These are phyloP conservation scores for Gorgonomyces haynaldii DNA, from an alignment of 192 early-diverging fungal species.

Conservation along the genomic window DNA sequence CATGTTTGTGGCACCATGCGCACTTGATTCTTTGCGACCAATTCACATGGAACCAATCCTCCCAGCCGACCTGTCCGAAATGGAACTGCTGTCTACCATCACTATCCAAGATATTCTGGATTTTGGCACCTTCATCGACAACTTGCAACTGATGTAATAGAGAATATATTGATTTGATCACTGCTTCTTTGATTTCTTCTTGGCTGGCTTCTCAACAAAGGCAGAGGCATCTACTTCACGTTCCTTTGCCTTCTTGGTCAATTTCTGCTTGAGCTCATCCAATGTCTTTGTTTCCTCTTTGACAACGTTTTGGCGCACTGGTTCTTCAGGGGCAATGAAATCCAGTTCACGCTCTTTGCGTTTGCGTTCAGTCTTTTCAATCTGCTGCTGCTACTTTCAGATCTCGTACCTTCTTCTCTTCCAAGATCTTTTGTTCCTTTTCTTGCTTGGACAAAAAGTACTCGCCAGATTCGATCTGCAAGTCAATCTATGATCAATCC, in stretches of 20 bases:
- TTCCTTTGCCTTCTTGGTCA: conserved; percentile 27
- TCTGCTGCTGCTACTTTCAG: conserved; percentile 34
- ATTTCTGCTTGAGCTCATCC: conserved; percentile 31
- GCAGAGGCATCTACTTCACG: conserved; percentile 2
- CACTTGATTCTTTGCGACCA: too few species aligned
- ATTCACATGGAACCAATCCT: too few species aligned
- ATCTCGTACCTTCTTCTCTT: conserved; percentile 54
- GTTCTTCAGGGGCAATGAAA: conserved; percentile 71
- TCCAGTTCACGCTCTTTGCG: conserved; percentile 63
- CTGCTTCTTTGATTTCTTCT: conserved; percentile 19
- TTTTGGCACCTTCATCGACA: too few species aligned
- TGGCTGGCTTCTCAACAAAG: conserved; percentile 17
- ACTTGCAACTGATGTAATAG: too few species aligned
- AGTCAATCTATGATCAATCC: conserved; percentile 47
- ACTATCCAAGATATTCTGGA: too few species aligned
- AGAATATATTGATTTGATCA: too few species aligned
- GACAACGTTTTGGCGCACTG: neutral
- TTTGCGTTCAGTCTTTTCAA: conserved; percentile 54
- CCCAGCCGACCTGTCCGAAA: too few species aligned
- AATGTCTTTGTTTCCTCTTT: conserved; percentile 6
- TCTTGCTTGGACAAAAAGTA: conserved; percentile 67
- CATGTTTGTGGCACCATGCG: too few species aligned
- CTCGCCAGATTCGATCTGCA: conserved; percentile 89
- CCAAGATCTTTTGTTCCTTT: conserved; percentile 29
- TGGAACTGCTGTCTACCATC: too few species aligned